phyloP scores from a whole-genome alignment of 2,329 filamentous ascomycete species.

The Aspergillus unguis region DNA sequence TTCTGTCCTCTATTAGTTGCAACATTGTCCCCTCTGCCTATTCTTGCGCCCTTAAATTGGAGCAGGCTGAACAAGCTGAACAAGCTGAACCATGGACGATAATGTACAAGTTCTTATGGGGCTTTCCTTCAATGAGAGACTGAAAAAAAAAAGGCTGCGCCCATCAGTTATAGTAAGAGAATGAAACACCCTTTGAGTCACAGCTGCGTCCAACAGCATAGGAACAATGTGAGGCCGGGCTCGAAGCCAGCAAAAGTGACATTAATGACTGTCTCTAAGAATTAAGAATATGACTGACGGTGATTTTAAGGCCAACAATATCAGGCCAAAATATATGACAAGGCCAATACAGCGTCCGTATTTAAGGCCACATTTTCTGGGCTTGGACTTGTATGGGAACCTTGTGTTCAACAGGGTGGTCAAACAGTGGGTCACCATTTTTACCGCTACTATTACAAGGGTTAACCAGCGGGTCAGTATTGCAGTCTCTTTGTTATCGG shows the following conservation, averaged over 20 bases:
- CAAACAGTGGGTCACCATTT: background rate
- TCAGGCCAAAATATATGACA: background rate
- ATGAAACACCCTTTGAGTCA: background rate
- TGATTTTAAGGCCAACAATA: background rate
- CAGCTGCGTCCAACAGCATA: background rate
- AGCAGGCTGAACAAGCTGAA: background rate
- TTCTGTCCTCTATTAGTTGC: background rate
- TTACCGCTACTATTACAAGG: background rate
- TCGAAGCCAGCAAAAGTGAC: background rate
- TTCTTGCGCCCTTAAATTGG: background rate
- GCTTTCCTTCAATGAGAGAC: background rate
- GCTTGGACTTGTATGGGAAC: background rate
- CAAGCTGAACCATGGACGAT: background rate
- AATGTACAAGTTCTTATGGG: background rate
- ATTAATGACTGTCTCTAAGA: background rate
- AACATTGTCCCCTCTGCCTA: background rate
- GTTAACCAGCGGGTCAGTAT: background rate
- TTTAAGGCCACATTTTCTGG: background rate
- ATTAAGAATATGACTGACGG: background rate
- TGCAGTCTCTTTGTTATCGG: background rate
- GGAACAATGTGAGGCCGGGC: background rate
- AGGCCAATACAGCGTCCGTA: background rate
- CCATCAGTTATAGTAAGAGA: background rate
- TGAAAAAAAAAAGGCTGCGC: background rate
- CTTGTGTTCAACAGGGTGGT: background rate